These are phyloP conservation scores for Neurospora cerealis DNA, from an alignment of 495 filamentous ascomycete species.

Conservation along the genomic window DNA sequence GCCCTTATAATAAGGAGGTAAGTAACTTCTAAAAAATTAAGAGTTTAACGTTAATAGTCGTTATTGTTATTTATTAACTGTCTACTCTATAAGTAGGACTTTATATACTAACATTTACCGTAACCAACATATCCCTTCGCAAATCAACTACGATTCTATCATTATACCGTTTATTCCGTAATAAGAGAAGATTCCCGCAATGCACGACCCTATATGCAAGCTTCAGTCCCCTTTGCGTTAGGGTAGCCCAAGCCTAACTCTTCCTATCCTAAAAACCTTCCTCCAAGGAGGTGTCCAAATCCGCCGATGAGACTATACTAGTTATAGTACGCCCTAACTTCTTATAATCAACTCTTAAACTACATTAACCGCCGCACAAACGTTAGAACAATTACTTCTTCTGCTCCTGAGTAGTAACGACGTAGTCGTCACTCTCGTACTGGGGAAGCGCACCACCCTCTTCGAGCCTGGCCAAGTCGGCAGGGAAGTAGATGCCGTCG, in stretches of 20 bases:
- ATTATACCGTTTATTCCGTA: not conserved
- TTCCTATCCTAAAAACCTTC: not conserved
- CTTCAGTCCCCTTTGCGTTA: not conserved
- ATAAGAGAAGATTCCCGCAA: not conserved
- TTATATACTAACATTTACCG: not conserved
- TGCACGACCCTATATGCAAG: not conserved
- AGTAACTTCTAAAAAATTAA: not conserved
- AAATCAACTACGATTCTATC: not conserved
- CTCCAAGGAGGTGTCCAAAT: not conserved
- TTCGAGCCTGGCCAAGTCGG: not conserved
- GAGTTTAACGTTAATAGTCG: not conserved
- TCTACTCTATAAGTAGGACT: not conserved
- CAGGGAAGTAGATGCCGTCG: constrained; percentile 12
- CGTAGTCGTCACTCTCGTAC: not conserved
- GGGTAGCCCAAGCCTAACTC: not conserved
- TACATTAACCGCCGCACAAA: not conserved
- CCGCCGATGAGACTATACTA: not conserved
- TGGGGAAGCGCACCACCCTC: constrained; percentile 3
- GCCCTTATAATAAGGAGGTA: too few species aligned
- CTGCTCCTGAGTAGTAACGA: not conserved
- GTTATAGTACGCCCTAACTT: not conserved
- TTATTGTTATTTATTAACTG: not conserved
- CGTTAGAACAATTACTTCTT: not conserved
- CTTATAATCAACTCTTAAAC: not conserved
- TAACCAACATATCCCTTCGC: not conserved